Evolutionary conservation across 331 rosid species (phyloP).

Genomic region (Telfairia occidentalis): DNA sequence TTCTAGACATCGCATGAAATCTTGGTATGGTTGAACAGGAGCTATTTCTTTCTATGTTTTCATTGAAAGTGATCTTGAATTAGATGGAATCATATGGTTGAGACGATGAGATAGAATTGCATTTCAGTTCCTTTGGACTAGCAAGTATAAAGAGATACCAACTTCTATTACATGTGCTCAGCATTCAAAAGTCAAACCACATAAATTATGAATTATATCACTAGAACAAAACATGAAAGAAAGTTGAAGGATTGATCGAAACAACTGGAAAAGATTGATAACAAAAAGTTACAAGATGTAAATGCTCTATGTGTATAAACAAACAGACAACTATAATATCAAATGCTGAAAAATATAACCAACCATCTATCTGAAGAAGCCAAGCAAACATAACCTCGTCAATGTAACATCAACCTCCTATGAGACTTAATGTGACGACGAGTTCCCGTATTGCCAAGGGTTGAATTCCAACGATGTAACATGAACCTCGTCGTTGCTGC

Average conservation of each 20-base stretch:
- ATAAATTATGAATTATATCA: not conserved
- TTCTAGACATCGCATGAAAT: no score
- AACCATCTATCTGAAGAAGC: constrained; percentile 7
- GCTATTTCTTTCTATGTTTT: not conserved
- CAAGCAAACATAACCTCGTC: not conserved
- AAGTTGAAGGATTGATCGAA: not conserved
- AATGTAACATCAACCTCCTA: no score
- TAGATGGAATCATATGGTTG: not conserved
- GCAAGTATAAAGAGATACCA: not conserved
- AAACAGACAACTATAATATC: not conserved
- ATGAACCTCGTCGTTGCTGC: constrained; percentile 27
- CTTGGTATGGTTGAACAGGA: not conserved
- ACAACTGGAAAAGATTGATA: constrained; percentile 9
- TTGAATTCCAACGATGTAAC: constrained; percentile 46
- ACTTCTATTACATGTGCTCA: not conserved
- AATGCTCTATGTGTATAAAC: constrained; percentile 2
- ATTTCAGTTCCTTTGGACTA: not conserved
- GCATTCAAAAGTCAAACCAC: not conserved
- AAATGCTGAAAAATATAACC: not conserved
- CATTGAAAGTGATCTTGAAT: not conserved
- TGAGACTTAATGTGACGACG: constrained; percentile 42
- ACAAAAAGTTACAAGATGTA: constrained; percentile 3
- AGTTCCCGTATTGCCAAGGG: constrained; percentile 74
- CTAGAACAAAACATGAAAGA: not conserved
- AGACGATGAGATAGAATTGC: not conserved